These are phyloP conservation scores for Spathaspora arborariae DNA, from an alignment of 805 yeast species.

Conservation along the genomic window DNA sequence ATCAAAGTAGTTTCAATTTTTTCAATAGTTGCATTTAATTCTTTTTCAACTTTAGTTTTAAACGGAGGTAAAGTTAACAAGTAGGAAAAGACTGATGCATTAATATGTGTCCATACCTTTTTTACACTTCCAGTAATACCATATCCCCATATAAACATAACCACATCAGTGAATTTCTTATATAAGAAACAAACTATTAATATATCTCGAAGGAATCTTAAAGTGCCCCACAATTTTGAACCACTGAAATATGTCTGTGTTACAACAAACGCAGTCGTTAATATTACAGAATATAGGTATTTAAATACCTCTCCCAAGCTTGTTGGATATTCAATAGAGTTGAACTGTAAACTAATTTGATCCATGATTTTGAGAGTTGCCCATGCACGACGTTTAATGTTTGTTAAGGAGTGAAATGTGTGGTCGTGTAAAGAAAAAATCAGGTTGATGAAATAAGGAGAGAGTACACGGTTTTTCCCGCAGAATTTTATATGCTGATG, in stretches of 20 bases:
- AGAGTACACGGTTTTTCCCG: no score
- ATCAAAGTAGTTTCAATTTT: constrained; percentile 58
- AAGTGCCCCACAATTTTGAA: not conserved
- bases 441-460: not conserved
- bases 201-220: constrained; percentile 15
- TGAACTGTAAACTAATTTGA: not conserved
- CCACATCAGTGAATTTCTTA: constrained; percentile 6
- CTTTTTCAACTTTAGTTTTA: constrained; percentile 53
- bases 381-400: no score
- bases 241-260: not conserved
- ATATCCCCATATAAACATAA: constrained; percentile 27
- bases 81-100: constrained; percentile 20
- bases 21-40: constrained; percentile 45
- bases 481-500: no score
- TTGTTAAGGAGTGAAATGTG: not conserved
- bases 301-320: not conserved
- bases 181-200: constrained; percentile 13
- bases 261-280: not conserved
- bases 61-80: constrained; percentile 50
- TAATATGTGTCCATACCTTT: constrained; percentile 9
- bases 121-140: constrained; percentile 34
- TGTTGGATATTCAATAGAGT: not conserved
- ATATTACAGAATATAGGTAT: not conserved
- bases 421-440: not conserved
- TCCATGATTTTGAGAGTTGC: no score